Evolutionary conservation across 1,284 basidiomycete genomes (phyloP).

Genomic region (Leccinum subrobustum): DNA sequence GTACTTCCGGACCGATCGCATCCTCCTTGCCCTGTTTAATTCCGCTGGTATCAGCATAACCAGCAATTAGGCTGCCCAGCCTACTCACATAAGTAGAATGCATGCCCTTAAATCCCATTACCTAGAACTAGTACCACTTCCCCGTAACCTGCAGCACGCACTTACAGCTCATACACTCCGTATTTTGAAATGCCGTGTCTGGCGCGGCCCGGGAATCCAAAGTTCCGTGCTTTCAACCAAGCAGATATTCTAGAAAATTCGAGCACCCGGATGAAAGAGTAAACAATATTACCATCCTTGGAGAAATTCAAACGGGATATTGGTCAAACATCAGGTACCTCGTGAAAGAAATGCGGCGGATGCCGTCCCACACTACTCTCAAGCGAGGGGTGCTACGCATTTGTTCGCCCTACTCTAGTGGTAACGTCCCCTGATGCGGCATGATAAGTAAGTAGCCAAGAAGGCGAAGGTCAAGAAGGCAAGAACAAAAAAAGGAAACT

Average conservation of each 20-base stretch:
- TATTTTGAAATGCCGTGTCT: neutral
- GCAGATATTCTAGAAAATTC: constrained; percentile 5
- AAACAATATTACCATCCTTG: constrained; percentile 9
- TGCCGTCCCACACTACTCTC: constrained; percentile 1
- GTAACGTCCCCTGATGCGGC: constrained; percentile 8
- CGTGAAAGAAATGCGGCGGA: constrained; percentile 8
- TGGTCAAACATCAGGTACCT: constrained; percentile 9
- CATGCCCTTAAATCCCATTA: neutral
- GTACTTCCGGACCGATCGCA: neutral
- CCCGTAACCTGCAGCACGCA: neutral
- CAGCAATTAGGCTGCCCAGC: neutral
- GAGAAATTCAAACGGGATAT: constrained; percentile 3
- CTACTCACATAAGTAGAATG: neutral
- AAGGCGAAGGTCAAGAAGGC: constrained; percentile 3
- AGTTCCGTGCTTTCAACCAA: neutral
- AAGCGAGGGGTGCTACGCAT: constrained; percentile 8
- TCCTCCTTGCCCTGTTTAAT: neutral
- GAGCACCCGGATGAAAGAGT: neutral
- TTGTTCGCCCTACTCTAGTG: constrained; percentile 11
- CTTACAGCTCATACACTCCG: neutral
- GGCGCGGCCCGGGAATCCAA: neutral
- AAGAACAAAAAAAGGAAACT: constrained; percentile 5
- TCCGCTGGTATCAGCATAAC: neutral
- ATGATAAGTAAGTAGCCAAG: constrained; percentile 11
- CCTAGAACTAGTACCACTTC: neutral